Percentiles rank a stretch among this genome's conserved stretches.
Evolutionary conservation across 177 flowering plant genomes (phyloP).

Genomic region (Vitis hybrid): DNA sequence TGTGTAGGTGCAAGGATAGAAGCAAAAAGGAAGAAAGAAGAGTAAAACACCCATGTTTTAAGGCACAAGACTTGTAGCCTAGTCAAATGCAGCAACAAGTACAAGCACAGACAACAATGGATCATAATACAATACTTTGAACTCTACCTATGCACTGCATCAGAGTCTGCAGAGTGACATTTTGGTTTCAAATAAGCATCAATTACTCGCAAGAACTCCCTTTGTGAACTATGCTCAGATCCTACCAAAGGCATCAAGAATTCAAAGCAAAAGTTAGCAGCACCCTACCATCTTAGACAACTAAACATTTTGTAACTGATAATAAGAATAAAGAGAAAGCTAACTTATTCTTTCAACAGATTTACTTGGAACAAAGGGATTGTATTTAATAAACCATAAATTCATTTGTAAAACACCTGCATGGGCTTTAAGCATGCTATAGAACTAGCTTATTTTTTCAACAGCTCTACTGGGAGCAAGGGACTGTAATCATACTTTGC

Average conservation of each 20-base stretch:
- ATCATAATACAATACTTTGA: neutral
- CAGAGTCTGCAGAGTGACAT: conserved; percentile 83
- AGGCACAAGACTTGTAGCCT: neutral
- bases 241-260: conserved; percentile 22
- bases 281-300: neutral
- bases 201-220: conserved; percentile 47
- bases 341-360: neutral
- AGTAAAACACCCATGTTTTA: neutral
- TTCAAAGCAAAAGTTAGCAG: neutral
- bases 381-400: no score
- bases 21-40: neutral
- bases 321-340: neutral
- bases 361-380: neutral
- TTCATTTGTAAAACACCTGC: no score
- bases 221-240: conserved; percentile 15
- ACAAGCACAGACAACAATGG: neutral
- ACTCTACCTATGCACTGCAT: conserved; percentile 60
- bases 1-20: neutral
- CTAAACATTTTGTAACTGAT: neutral
- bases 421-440: neutral
- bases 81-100: neutral
- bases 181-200: conserved; percentile 84
- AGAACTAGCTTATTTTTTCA: no score
- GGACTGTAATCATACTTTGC: no score
- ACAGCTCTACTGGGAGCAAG: no score